These are phyloP conservation scores for Penicillium cosmopolitanum DNA, from an alignment of 495 filamentous ascomycete species.

Conservation along the genomic window DNA sequence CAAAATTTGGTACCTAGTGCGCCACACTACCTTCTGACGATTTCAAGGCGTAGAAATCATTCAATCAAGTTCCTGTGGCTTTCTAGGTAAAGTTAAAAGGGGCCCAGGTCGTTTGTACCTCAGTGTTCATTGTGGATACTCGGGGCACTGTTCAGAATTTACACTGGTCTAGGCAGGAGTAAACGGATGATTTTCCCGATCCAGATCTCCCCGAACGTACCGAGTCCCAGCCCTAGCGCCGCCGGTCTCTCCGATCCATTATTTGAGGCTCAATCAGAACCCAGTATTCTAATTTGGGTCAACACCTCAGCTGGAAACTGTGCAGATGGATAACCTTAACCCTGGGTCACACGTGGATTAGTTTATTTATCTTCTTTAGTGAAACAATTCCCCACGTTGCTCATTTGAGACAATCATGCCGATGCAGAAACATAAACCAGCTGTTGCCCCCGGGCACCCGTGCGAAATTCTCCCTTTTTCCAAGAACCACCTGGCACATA, in stretches of 20 bases:
- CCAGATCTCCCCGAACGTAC: slow-evolving; percentile 7
- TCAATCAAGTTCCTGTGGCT: not conserved
- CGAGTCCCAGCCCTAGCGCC: not conserved
- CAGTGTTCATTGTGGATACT: not conserved
- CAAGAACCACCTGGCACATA: not conserved
- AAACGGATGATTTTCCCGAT: slow-evolving; percentile 13
- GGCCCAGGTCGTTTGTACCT: too few relatives aligned
- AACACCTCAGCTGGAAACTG: not conserved
- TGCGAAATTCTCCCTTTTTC: not conserved
- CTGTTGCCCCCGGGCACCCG: not conserved
- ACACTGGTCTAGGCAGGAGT: slow-evolving; percentile 2
- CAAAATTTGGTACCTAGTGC: too few relatives aligned
- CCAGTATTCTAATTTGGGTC: not conserved
- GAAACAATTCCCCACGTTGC: slow-evolving; percentile 17
- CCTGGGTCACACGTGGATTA: not conserved
- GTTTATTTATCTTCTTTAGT: not conserved
- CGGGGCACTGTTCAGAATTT: not conserved
- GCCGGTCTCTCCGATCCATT: slow-evolving; percentile 5
- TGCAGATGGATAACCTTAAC: slow-evolving; percentile 13
- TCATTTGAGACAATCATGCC: slow-evolving; percentile 6
- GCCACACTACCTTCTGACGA: too few relatives aligned
- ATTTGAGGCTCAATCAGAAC: not conserved
- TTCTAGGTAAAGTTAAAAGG: not conserved
- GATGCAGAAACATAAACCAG: slow-evolving; percentile 15
- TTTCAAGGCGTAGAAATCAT: too few relatives aligned